These are phyloP conservation scores for Pleurotus cornucopiae DNA, from an alignment of 768 basidiomycete species.

Conservation along the genomic window DNA sequence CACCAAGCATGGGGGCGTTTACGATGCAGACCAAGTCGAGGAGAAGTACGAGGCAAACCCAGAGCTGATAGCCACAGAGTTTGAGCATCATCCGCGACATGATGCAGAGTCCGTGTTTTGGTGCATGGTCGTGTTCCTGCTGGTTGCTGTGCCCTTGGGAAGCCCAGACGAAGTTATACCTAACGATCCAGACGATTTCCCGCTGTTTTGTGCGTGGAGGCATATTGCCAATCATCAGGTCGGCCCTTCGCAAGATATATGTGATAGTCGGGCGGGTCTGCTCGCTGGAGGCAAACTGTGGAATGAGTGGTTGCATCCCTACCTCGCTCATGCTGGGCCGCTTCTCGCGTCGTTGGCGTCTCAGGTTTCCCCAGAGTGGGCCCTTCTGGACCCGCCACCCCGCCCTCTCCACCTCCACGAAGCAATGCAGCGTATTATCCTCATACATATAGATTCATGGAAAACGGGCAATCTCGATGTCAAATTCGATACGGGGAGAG, in stretches of 20 bases:
- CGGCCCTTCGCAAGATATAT: too few relatives aligned
- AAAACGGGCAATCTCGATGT: too few relatives aligned
- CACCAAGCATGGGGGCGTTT: background rate
- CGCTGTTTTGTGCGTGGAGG: too few relatives aligned
- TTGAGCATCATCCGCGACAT: conserved; percentile 1
- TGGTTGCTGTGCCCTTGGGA: background rate
- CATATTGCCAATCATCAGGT: too few relatives aligned
- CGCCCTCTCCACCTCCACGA: conserved; percentile 5
- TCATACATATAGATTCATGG: too few relatives aligned
- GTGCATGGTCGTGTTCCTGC: conserved; percentile 6
- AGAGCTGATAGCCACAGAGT: background rate
- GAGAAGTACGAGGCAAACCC: background rate
- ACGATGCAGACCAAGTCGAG: background rate
- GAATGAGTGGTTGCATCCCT: conserved; percentile 2
- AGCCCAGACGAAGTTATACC: background rate
- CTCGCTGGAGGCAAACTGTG: background rate
- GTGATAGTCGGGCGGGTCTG: too few relatives aligned
- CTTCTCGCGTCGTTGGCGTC: background rate
- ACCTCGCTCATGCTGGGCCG: background rate
- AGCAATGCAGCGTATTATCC: conserved; percentile 8
- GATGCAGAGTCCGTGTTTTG: conserved; percentile 9
- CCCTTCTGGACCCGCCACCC: background rate
- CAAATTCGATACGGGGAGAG: too few relatives aligned
- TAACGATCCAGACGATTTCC: too few relatives aligned
- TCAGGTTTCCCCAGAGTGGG: conserved; percentile 4